Percentiles rank a stretch among this genome's conserved stretches.
Conservation (phyloP, 2,329 filamentous ascomycete genomes). For the Fusarium cyanostomum region DNA sequence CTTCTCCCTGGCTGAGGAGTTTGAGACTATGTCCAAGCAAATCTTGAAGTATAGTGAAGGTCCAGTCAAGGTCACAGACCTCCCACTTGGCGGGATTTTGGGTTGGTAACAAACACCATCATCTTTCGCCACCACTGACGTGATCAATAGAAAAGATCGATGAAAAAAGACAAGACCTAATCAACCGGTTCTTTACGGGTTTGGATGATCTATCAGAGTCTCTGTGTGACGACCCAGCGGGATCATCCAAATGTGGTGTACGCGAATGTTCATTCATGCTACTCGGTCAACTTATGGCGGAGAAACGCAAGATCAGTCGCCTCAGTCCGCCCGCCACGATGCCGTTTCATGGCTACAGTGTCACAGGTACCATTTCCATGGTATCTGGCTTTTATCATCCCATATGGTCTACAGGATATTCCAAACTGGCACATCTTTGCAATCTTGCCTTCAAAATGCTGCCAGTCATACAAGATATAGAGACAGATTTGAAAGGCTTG, state of each 20-base stretch:
- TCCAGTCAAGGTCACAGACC: not conserved
- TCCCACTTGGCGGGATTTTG: not conserved
- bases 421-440: too few relatives aligned
- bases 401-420: not conserved
- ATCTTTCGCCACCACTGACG: too few relatives aligned
- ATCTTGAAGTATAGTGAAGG: not conserved
- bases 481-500: too few relatives aligned
- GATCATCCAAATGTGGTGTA: not conserved
- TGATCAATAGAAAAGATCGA: not conserved
- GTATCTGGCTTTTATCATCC: not conserved
- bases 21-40: rapidly evolving
- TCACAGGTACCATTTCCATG: rapidly evolving
- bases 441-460: too few relatives aligned
- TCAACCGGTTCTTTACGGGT: rapidly evolving
- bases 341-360: not conserved
- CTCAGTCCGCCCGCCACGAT: rapidly evolving
- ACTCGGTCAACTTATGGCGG: not conserved
- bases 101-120: not conserved
- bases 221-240: rapidly evolving
- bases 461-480: too few relatives aligned
- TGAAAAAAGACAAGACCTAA: not conserved
- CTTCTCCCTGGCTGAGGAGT: rapidly evolving
- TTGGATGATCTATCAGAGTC: not conserved
- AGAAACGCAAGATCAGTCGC: not conserved
- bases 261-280: not conserved